A percentile compares a stretch with the other conserved stretches of the same genome.
Conservation (phyloP, 768 basidiomycete species). For the Trametes cingulata region DNA sequence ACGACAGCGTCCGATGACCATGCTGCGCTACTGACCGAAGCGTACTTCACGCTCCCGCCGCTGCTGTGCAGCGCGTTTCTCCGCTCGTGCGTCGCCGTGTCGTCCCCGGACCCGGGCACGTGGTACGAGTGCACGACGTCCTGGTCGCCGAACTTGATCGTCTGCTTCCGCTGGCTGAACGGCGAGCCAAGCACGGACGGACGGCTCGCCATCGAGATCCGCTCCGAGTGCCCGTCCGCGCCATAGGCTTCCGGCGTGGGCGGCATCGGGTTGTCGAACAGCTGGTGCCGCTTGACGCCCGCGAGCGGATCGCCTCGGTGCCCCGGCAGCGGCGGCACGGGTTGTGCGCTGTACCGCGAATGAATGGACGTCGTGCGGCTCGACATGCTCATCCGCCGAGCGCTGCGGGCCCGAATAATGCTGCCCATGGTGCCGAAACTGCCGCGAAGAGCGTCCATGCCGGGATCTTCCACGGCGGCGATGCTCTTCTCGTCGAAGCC, state of each 20-base stretch:
- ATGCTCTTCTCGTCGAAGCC: slow-evolving; percentile 63
- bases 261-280: slow-evolving; percentile 88
- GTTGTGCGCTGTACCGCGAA: slow-evolving; percentile 31
- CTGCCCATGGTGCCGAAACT: slow-evolving; percentile 91
- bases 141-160: slow-evolving; percentile 76
- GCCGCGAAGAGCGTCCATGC: slow-evolving; percentile 89
- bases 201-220: slow-evolving; percentile 37
- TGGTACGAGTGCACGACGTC: slow-evolving; percentile 78
- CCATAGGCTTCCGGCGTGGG: slow-evolving; percentile 15
- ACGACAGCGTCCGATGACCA: slow-evolving; percentile 20
- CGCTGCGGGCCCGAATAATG: slow-evolving; percentile 74
- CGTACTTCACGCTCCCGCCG: slow-evolving; percentile 14
- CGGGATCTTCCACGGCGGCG: slow-evolving; percentile 79
- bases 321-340: slow-evolving; percentile 24
- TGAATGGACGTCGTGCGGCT: slow-evolving; percentile 24
- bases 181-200: slow-evolving; percentile 33
- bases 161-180: slow-evolving; percentile 38
- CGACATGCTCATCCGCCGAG: slow-evolving; percentile 33
- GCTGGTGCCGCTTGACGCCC: slow-evolving; percentile 74
- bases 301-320: slow-evolving; percentile 36
- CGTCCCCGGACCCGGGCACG: slow-evolving; percentile 29
- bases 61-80: slow-evolving; percentile 23
- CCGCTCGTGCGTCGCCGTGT: slow-evolving; percentile 30
- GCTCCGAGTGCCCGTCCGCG: slow-evolving; percentile 40
- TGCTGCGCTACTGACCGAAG: slow-evolving; percentile 22